Base-by-base conservation (phyloP, 2,329 filamentous ascomycete species). In the Trichoderma oligosporum region DNA sequence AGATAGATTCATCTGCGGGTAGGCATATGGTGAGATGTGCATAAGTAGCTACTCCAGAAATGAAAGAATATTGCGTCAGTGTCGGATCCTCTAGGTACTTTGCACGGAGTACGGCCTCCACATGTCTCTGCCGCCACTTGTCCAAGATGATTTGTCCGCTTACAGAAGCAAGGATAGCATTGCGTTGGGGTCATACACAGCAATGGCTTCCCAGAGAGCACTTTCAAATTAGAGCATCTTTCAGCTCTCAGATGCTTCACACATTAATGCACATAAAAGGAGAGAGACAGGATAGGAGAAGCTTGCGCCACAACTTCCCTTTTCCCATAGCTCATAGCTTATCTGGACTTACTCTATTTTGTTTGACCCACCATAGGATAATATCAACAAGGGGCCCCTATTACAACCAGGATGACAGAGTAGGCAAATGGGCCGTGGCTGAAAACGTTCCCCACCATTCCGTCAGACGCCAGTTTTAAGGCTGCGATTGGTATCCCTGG, bases 381-480 rank as follows among this genome's bases (percentile, higher is more conserved):
- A 38, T 45, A 29, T 7, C 6, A n/a, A 14, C 51, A 36, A 36
- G 51, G 51, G 22, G 1, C n/a, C 46, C 51, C 41, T 36, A 14
- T 29, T 29, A n/a, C 6, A n/a, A 8, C 35, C 35, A 24, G 31
- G 35, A 51, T 29, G 33, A 27, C 47, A 29, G 16, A 24, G 27
- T 5, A 11, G 27, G 35, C 47, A 51, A 29, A 9, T 22, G 8
- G n/a, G n/a, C 8, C 38, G 44, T 31, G 44, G 44, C 27, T 46
- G 27, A 33, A 46, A 46, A 20, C 11, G 27, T 20, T 35, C 52
- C 20, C 52, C 52, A 46, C 52, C 33, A n/a, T 27, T 11, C 36
- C 41, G 51, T 55, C 51, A 38, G 51, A 38, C 51, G 29, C 41
- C 31, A 38, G 20, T 36, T 38, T 27, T 16, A 24, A 46, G 41